These are phyloP conservation scores for Solanum okadae DNA, from an alignment of 257 asterid species.

Conservation along the genomic window DNA sequence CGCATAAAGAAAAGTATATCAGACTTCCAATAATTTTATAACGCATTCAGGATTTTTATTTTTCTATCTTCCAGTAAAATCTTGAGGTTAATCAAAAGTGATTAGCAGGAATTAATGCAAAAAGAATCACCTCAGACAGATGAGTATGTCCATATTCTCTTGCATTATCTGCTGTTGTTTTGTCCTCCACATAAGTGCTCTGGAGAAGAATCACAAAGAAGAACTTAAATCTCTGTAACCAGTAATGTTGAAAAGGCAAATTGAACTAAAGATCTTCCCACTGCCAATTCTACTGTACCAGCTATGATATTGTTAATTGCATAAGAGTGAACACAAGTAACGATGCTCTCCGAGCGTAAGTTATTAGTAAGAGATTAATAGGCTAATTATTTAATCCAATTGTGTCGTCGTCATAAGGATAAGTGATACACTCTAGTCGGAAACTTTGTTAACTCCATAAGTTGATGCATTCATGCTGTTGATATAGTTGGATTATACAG, in stretches of 20 bases:
- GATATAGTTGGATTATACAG: not conserved
- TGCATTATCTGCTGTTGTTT: conserved; percentile 50
- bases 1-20: not conserved
- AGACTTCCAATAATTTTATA: not conserved
- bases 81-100: not conserved
- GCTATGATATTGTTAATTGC: not conserved
- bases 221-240: not conserved
- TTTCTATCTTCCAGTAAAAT: not conserved
- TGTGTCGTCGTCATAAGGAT: not conserved
- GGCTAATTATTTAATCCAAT: not conserved
- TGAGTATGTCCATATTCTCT: conserved; percentile 90
- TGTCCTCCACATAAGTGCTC: conserved; percentile 82
- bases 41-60: not conserved
- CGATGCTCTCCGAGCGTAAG: not conserved
- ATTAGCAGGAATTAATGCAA: not conserved
- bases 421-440: not conserved
- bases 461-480: not conserved
- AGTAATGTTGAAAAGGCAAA: not conserved
- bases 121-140: conserved; percentile 66
- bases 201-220: conserved; percentile 12
- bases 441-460: not conserved
- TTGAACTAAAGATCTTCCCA: not conserved
- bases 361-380: not conserved
- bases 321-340: not conserved
- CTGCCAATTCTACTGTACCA: not conserved